Evolutionary conservation across 2,329 filamentous ascomycete species (phyloP), one percentile per base, ranked within the genome.

Genomic region (Ophiocordyceps camponoti-leonardi): DNA sequence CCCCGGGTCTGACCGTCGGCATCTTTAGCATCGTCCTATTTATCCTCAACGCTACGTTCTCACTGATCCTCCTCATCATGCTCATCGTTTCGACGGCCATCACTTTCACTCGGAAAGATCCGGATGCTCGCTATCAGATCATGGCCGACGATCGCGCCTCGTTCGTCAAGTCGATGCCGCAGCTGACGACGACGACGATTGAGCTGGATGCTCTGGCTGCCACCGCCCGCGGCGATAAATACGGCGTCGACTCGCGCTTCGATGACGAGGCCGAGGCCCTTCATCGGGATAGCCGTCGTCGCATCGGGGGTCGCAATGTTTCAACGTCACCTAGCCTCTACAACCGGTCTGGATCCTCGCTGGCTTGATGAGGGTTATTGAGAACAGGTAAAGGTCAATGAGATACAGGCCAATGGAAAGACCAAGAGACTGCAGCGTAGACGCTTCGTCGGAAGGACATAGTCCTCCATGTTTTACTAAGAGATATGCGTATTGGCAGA

Each of bases 101-200:
- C 52, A 83, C 86, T 42, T 79, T 95, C 57, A 77, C 86, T 60
- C 85, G 86, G 49, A 93, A 93, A 73, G 93, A 95, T 66, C 90
- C 90, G 19, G 90, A 96, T 60, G 86, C 83, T 39, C 81, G 88
- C 49, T 96, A 96, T 65, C 86, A 94, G 64, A 87, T 86, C 56
- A 95, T 96, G 88, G 83, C 83, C 45, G 90, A 96, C 57, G 90
- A 96, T 63, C 83, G 90, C 55, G 86, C 86, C 44, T 95, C 88
- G 12, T 95, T 96, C 67, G 94, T 95, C 79, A 95, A 95, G 70
- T 94, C 87, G 6, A 39, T 19, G 35, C 16, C 35, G 12, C 35
- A 39, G 35, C n/a, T 39, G 35, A 39, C n/a, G n/a, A 18, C 35
- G 11, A 39, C 35, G n/a, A 33, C 12, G 13, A 39, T 39, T 11